Evolutionary conservation across 2,329 filamentous ascomycete species (phyloP).

Genomic region (Geosmithia flava): DNA sequence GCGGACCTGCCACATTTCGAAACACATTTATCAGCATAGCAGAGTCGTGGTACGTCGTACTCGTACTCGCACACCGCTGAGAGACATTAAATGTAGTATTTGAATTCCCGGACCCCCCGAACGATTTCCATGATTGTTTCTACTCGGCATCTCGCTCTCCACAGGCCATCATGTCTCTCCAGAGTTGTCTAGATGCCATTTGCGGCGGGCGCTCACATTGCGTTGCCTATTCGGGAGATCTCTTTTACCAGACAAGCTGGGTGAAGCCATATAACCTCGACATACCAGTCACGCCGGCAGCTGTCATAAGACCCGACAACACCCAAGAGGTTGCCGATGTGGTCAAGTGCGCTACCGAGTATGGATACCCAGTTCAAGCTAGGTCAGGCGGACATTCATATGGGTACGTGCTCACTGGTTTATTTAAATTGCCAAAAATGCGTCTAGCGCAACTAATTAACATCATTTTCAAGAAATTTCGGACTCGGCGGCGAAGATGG

Average conservation of each 20-base stretch:
- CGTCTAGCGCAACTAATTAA: background rate
- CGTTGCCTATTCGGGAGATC: conserved; percentile 29
- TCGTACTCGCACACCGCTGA: no score
- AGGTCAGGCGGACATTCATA: conserved; percentile 55
- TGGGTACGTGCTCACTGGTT: conserved; percentile 23
- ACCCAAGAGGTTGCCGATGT: conserved; percentile 41
- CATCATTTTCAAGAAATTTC: conserved; percentile 17
- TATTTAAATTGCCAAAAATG: background rate
- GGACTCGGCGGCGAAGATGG: conserved; percentile 38
- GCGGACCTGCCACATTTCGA: no score
- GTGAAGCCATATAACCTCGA: conserved; percentile 41
- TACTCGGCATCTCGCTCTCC: background rate
- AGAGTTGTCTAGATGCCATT: conserved; percentile 31
- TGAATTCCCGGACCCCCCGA: no score
- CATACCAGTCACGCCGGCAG: conserved; percentile 34
- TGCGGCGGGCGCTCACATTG: conserved; percentile 31
- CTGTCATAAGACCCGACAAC: conserved; percentile 41
- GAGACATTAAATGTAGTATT: no score
- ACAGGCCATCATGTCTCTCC: conserved; percentile 10
- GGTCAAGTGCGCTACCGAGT: conserved; percentile 41
- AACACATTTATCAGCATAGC: no score
- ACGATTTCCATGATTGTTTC: no score
- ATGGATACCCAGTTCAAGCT: conserved; percentile 43
- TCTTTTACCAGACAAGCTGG: conserved; percentile 34
- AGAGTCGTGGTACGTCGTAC: no score